These are phyloP conservation scores for Cardiospermum halicacabum DNA, from an alignment of 345 rosid genomes.

Conservation along the genomic window DNA sequence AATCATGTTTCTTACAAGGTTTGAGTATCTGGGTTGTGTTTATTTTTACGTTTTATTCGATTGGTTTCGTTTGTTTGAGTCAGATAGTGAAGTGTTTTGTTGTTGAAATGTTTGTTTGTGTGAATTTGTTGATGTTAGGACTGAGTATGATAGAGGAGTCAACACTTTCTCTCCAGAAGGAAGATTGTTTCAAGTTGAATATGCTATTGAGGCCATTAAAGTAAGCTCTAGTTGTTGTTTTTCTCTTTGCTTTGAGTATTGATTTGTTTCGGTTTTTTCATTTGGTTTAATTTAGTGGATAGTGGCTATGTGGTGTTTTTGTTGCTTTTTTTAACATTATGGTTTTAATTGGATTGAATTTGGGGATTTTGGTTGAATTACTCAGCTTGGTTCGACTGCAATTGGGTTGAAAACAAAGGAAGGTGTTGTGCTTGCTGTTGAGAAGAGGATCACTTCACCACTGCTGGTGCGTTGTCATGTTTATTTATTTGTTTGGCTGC, in stretches of 20 bases:
- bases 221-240: conserved; percentile 24
- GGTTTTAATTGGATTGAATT: conserved; percentile 3
- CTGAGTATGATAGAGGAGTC: conserved; percentile 98
- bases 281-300: neutral
- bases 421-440: conserved; percentile 97
- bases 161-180: conserved; percentile 99
- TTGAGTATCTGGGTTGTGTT: neutral
- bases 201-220: conserved; percentile 99
- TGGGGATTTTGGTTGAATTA: conserved; percentile 12
- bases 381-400: conserved; percentile 93
- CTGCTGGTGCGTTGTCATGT: conserved; percentile 50
- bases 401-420: conserved; percentile 90
- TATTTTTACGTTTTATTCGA: neutral
- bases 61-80: neutral
- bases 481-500: neutral
- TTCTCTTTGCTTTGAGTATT: neutral
- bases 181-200: conserved; percentile 90
- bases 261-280: neutral
- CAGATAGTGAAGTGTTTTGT: neutral
- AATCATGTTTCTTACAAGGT: conserved; percentile 77
- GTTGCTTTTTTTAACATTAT: neutral
- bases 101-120: neutral
- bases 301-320: neutral
- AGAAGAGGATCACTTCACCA: conserved; percentile 94
- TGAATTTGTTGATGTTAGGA: conserved; percentile 46